Conservation (phyloP, 2,329 filamentous ascomycete species). For the Pyricularia sp. region DNA sequence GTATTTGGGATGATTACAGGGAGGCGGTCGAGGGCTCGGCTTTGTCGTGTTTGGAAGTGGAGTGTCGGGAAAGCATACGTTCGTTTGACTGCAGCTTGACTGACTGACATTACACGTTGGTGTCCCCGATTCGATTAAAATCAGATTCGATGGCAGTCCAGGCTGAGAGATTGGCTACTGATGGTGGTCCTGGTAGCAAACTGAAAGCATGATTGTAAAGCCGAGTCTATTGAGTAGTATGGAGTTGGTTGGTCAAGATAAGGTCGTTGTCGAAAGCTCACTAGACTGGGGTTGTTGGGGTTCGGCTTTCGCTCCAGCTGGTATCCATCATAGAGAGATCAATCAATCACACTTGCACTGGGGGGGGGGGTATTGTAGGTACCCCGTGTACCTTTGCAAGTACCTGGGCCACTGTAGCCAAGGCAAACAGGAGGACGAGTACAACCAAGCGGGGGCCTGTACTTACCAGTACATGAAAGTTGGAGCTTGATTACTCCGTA, state of each 20-base stretch:
- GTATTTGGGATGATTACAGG: neutral
- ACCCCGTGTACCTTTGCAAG: neutral
- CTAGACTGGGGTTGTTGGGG: neutral
- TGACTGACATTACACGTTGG: neutral
- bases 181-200: neutral
- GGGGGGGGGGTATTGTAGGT: neutral
- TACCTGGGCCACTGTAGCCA: neutral
- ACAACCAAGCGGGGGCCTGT: neutral
- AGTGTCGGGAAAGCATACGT: neutral
- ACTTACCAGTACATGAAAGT: neutral
- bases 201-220: neutral
- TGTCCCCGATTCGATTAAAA: neutral
- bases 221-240: neutral
- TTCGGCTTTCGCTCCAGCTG: neutral
- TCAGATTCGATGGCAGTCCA: neutral
- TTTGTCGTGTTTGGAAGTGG: neutral
- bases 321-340: neutral
- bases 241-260: neutral
- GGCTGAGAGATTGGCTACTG: neutral
- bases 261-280: neutral
- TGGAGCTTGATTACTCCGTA: neutral
- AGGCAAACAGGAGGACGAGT: neutral
- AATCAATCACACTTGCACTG: neutral
- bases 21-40: neutral
- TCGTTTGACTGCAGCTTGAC: neutral